Evolutionary conservation across 2,329 filamentous ascomycete species (phyloP).

Genomic region (Colletotrichum phormii): DNA sequence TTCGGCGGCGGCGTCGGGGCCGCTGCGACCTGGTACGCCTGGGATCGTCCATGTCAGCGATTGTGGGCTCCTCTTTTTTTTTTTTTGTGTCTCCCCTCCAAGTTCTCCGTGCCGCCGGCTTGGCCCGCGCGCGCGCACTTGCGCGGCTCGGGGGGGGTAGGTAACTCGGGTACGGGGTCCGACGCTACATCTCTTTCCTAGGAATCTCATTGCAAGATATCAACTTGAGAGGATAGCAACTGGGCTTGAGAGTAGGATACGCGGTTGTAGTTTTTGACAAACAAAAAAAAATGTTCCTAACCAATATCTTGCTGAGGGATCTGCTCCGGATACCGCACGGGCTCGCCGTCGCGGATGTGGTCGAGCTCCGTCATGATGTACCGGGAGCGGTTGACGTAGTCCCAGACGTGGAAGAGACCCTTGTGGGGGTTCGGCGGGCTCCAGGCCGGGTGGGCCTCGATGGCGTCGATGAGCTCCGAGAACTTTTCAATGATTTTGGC

Average conservation of each 20-base stretch:
- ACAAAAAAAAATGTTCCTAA: slow-evolving; percentile 37
- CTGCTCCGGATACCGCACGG: slow-evolving; percentile 49
- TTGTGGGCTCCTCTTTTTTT: neutral
- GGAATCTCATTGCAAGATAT: no score
- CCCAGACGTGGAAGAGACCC: slow-evolving; percentile 53
- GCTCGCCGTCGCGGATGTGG: slow-evolving; percentile 48
- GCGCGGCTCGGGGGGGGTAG: neutral
- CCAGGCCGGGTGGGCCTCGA: slow-evolving; percentile 46
- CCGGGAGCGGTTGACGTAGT: slow-evolving; percentile 54
- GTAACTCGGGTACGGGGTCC: neutral
- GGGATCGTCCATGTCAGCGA: slow-evolving; percentile 19
- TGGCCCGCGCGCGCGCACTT: neutral
- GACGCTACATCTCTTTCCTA: neutral
- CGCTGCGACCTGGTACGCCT: slow-evolving; percentile 18
- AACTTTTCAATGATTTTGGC: slow-evolving; percentile 42
- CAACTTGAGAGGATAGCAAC: neutral
- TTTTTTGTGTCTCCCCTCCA: no score
- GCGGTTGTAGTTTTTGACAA: no score
- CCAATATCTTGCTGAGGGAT: slow-evolving; percentile 45
- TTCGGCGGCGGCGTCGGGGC: slow-evolving; percentile 39
- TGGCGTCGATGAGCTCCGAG: slow-evolving; percentile 42
- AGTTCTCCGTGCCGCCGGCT: neutral
- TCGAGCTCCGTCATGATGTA: slow-evolving; percentile 57
- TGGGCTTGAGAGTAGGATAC: neutral
- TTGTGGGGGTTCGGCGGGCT: slow-evolving; percentile 42